Evolutionary conservation across 1,139 yeast genomes (phyloP), one percentile per base, ranked within the genome.

Genomic region (Scheffersomyces parashehatae): DNA sequence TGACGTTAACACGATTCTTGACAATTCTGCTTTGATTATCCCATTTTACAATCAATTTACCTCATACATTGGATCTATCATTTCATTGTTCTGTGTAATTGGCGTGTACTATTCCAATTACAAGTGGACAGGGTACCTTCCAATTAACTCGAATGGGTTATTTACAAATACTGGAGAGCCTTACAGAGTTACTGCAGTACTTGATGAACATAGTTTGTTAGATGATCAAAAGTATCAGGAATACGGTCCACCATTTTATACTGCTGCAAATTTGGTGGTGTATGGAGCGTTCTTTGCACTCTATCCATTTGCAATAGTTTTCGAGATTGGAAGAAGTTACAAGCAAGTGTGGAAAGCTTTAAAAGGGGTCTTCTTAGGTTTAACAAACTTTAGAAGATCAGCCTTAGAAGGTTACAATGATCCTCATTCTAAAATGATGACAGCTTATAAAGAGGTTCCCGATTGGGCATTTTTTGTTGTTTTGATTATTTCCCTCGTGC

Each of bases 191-290:
- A 43, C 38, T 10, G 30, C 29, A n/a, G 43, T 56, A n/a, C 43
- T 56, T 11, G 33, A 52, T 34, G 39, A 10, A 29, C 44, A 5
- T 46, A 13, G 47, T 11, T 40, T 44, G 32, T 51, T 57, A 29
- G 55, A 51, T 36, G 26, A 53, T 5, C 46, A 38, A 13, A 53
- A 53, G 43, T 56, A 56, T 42, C 40, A 51, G 11, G 49, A 62
- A 47, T 11, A 53, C 59, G 53, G 78, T 0, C 82, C 82, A 1
- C 73, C 75, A 40, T 70, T 60, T 50, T 70, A 68, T 43, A 50
- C 70, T 1, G 74, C 75, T 5, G 73, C 67, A 7, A 48, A 47
- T 37, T 48, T 56, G 48, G 52, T 56, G 12, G 41, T 40, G 2
- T 56, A 52, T 37, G 58, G 58, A 6, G 47, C 57, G 2, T 50